Percentiles rank a stretch among this genome's conserved stretches.
These are phyloP conservation scores for Closterium sp. DNA, from an alignment of 139 green algal species.

Conservation along the genomic window DNA sequence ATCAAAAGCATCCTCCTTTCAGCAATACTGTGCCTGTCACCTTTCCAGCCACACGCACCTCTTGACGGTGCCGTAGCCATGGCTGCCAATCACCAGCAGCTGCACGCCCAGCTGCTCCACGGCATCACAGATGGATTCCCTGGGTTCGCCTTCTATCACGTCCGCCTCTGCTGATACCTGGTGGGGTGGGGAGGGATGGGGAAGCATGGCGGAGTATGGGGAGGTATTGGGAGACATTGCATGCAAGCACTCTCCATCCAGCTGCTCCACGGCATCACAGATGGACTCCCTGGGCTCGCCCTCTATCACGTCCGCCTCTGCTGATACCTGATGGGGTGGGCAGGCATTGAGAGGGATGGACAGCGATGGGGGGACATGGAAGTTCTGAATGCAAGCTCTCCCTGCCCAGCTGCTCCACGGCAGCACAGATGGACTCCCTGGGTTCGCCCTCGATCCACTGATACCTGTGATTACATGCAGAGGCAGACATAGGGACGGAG, in stretches of 20 bases:
- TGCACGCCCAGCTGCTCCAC: constrained; percentile 36
- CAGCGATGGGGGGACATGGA: too few relatives aligned
- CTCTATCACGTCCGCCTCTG: constrained; percentile 35
- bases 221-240: too few relatives aligned
- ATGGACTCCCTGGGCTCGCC: constrained; percentile 38
- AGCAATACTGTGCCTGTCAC: too few relatives aligned
- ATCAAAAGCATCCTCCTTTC: too few relatives aligned
- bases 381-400: too few relatives aligned
- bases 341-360: background rate
- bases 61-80: constrained; percentile 46
- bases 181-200: background rate
- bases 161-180: constrained; percentile 30
- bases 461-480: too few relatives aligned
- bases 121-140: constrained; percentile 31
- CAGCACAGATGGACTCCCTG: constrained; percentile 28
- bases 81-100: constrained; percentile 37
- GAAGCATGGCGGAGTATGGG: too few relatives aligned
- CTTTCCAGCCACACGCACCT: constrained; percentile 21
- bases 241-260: too few relatives aligned
- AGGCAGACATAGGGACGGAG: too few relatives aligned
- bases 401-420: constrained; percentile 39
- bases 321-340: background rate
- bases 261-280: constrained; percentile 30
- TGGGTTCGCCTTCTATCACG: constrained; percentile 33
- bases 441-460: constrained; percentile 27